Base-by-base conservation (phyloP, 352 stramenopile species). In the Phytophthora ohioensis region DNA sequence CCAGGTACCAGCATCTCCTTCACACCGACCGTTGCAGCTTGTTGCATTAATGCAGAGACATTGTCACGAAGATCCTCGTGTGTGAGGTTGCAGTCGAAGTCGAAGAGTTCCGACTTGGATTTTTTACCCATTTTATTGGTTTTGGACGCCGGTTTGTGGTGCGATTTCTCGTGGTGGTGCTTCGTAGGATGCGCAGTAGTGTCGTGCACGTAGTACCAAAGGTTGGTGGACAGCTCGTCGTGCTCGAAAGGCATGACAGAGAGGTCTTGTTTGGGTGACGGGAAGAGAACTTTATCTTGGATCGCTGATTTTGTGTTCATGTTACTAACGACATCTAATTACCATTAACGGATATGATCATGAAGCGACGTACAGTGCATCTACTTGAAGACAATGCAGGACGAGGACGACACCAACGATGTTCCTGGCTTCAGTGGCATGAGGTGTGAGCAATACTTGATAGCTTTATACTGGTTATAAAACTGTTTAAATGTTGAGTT, bases 31-130 rank as follows among this genome's bases (percentile, higher is more conserved):
- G 32, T 12, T n/a, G 64, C 61, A 5, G 79, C 81, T 32, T 70
- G 68, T 52, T 73, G 42, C 35, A 95, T 75, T 6, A 91, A 66
- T 36, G 36, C 46, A 30, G 66, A 56, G 0, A 85, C 78, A 56
- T 91, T 64, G n/a, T 48, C 51, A 2, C 54, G 48, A 5, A 95
- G 79, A 53, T 93, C 84, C 17, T 80, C 75, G 53, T 95, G 88
- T 48, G 86, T 95, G 35, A 95, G 69, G 45, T 95, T 95, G 75
- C 84, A 92, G 62, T 95, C 86, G 63, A 95, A 90, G 70, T 95
- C 88, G 56, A 95, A 93, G 11, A 93, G 76, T 17, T 77, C 67
- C 46, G 49, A 46, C 35, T 45, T 39, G 10, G 32, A 3, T 8
- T 57, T 57, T 57, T 73, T 36, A 6, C 8, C 8, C 51, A 54